Evolutionary conservation across 1,284 basidiomycete species (phyloP), one percentile per base, ranked within the genome.

Genomic region (Leccinum angustisporum): DNA sequence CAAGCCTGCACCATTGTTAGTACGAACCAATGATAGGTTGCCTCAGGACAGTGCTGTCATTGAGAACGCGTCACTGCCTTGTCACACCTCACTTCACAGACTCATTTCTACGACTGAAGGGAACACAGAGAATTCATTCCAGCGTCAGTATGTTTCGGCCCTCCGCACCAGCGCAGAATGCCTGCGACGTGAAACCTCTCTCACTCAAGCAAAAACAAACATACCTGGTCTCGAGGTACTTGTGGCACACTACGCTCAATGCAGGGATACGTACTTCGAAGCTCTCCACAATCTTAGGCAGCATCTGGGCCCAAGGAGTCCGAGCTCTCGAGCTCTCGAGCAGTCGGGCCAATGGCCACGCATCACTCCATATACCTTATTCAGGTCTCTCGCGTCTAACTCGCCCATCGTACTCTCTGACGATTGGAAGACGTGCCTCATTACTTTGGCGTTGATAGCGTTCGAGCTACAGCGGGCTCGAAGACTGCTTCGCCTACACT

Each of bases 381-480:
- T 14, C 2, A 27, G 18, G 13, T 54, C 18, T 18, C 53, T 54
- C 13, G 53, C 53, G 33, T 54, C 33, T 18, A 54, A 54, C 33
- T 54, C 33, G 2, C 18, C n/a, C 13, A 34, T 54, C 53, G 52
- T 33, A 1, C 31, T 34, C 30, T 54, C 52, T 34, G 30, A 54
- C 3, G n/a, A n/a, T 31, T 54, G 52, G 52, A 54, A 34, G 25
- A 31, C 3, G 30, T 21, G 52, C 31, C 52, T 54, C 10, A 21
- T 34, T 11, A 54, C 6, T 8, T 34, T 53, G 30, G 30, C 51
- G 9, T 33, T 53, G 30, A 34, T n/a, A 14, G 48, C 14, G 14
- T 25, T 80, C 1, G 48, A 61, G 13, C 68, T 74, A 31, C 80
- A 81, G 54, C 74, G 75, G 16, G 68, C 77, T 27, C 9, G 66